Evolutionary conservation across 371 early-diverging fungal genomes (phyloP), one percentile per base, ranked within the genome.

Genomic region (Mortierella sp.): DNA sequence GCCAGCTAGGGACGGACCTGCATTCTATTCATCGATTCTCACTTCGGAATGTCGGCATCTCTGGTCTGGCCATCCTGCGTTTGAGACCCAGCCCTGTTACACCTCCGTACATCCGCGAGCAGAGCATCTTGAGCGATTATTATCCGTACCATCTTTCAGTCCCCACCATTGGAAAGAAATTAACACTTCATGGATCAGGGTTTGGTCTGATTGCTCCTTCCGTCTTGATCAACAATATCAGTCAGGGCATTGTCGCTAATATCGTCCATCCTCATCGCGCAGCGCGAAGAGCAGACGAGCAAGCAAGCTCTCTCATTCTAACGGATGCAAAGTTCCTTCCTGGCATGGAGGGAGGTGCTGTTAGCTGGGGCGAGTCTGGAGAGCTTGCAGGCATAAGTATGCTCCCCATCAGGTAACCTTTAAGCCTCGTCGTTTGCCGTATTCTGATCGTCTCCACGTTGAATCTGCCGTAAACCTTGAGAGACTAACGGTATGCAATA

Each of bases 281-380:
- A 2, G 70, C 80, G 1, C 61, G 70, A 39, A 45, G 70, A 16
- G 65, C 60, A 3, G 67, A 79, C 14, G 56, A 67, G 45, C 71
- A 68, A 24, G 69, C 70, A 39, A 67, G 54, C 34, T 68, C 73
- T 3, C 57, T 79, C 1, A 57, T 72, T 23, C 26, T 79, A 59
- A 79, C 73, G 18, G 80, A 79, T 24, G 73, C 70, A 27, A 72
- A 70, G 55, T 70, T 73, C 30, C 43, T 79, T 23, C 80, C 80
- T 14, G 80, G 80, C 7, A 79, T 79, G 80, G 80, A 79, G 27
- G 80, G 80, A 23, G 80, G 73, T 19, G 62, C 74, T 24, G 72
- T 72, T 30, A 72, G 72, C 58, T 72, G 69, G 80, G 67, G 59
- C 27, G 80, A 72, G 24, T 72, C 62, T 9, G 67, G 67, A 26